Conservation (phyloP, 2,329 filamentous ascomycete genomes). For the Claviceps paspali region DNA sequence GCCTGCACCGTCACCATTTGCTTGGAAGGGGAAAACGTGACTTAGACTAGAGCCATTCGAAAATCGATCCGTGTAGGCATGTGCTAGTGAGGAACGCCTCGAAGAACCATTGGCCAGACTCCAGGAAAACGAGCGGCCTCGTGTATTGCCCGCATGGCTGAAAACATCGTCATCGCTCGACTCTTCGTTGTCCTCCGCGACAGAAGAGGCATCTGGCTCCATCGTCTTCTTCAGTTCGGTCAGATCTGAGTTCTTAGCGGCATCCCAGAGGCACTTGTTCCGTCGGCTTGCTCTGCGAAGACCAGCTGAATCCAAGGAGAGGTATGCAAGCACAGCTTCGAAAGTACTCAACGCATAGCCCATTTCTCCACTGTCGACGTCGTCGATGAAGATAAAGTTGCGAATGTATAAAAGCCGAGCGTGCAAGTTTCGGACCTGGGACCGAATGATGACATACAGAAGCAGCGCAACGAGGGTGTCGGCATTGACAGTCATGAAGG, state of each 20-base stretch:
- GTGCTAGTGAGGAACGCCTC: slow-evolving; percentile 25
- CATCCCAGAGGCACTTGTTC: slow-evolving; percentile 80
- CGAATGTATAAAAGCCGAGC: slow-evolving; percentile 88
- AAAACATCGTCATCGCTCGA: slow-evolving; percentile 27
- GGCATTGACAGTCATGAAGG: slow-evolving; percentile 53
- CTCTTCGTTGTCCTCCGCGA: slow-evolving; percentile 30
- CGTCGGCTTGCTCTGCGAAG: slow-evolving; percentile 71
- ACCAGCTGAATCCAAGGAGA: slow-evolving; percentile 66
- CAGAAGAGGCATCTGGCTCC: slow-evolving; percentile 47
- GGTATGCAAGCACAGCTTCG: slow-evolving; percentile 82
- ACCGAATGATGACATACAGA: slow-evolving; percentile 81
- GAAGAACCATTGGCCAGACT: slow-evolving; percentile 31
- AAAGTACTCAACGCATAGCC: slow-evolving; percentile 94
- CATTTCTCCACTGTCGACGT: slow-evolving; percentile 91
- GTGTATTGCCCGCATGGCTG: slow-evolving; percentile 29
- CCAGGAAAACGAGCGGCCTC: slow-evolving; percentile 31
- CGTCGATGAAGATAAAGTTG: slow-evolving; percentile 94
- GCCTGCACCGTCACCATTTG: slow-evolving; percentile 27
- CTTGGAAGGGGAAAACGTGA: slow-evolving; percentile 85
- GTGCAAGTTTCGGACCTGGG: slow-evolving; percentile 74
- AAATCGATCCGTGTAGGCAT: slow-evolving; percentile 32
- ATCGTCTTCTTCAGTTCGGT: slow-evolving; percentile 63
- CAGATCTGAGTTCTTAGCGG: slow-evolving; percentile 62
- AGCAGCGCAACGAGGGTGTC: slow-evolving; percentile 87
- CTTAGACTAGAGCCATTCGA: slow-evolving; percentile 46